Conservation (phyloP, 768 basidiomycete genomes). For the Gloeostereum incarnatum region DNA sequence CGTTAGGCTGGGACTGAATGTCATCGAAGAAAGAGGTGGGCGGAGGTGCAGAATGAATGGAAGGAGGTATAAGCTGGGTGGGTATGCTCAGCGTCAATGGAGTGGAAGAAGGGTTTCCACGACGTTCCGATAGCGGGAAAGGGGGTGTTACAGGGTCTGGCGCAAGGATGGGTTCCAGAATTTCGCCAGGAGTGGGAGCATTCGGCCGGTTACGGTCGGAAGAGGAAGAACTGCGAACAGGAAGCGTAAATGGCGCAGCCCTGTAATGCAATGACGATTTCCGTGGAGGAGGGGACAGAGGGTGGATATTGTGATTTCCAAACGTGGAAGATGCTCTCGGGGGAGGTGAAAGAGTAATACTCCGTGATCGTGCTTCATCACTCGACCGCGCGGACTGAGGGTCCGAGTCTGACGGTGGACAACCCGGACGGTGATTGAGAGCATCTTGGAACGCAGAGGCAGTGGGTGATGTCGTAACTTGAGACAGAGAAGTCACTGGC, state of each 20-base stretch:
- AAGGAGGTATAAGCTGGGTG: slow-evolving; percentile 26
- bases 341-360: slow-evolving; percentile 44
- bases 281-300: slow-evolving; percentile 51
- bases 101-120: slow-evolving; percentile 4
- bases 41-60: slow-evolving; percentile 52
- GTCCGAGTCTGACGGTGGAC: slow-evolving; percentile 13
- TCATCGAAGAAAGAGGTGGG: slow-evolving; percentile 51
- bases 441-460: slow-evolving; percentile 75
- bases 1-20: slow-evolving; percentile 60
- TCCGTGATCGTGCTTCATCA: slow-evolving; percentile 4
- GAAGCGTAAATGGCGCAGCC: not conserved
- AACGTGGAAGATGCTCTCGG: slow-evolving; percentile 55
- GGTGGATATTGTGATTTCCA: slow-evolving; percentile 34
- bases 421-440: slow-evolving; percentile 16
- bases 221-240: slow-evolving; percentile 1
- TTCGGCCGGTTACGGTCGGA: not conserved
- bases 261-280: slow-evolving; percentile 21
- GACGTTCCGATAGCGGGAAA: no score
- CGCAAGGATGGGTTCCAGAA: slow-evolving; percentile 22
- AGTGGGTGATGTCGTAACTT: slow-evolving; percentile 46
- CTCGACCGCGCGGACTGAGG: slow-evolving; percentile 8
- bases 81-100: slow-evolving; percentile 39
- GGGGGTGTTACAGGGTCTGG: slow-evolving; percentile 37
- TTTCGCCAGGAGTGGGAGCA: slow-evolving; percentile 1
- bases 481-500: slow-evolving; percentile 44